Evolutionary conservation across 1,284 basidiomycete species (phyloP), one percentile per base, ranked within the genome.

Genomic region (Taiwanofungus camphoratus): DNA sequence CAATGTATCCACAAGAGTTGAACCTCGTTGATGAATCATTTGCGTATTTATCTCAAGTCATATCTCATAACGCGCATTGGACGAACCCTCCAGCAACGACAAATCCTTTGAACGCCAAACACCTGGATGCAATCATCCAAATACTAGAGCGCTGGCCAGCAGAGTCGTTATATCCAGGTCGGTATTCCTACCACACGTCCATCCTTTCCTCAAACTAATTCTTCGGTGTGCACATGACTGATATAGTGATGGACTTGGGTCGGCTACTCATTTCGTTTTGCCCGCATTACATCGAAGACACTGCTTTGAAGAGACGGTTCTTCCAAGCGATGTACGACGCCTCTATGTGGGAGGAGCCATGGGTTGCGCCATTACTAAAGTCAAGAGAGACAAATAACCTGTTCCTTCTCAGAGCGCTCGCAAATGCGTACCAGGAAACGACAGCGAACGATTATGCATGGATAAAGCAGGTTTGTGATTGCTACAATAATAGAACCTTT

Each of bases 191-290:
- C 18, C 22, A 19, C 11, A 15, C 20, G 13, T 20, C n/a, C 26
- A 8, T n/a, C 26, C 16, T 38, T 38, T n/a, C 36, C 11, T 9
- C 13, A 13, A 5, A 40, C 39, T 40, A 6, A 40, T 11, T 13
- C n/a, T 19, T 21, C 18, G 32, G 18, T 19, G 33, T 29, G 12
- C 52, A 16, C n/a, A 19, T 31, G 15, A 39, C 30, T 35, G 40
- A 23, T 21, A n/a, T 55, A 92, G 91, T 94, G 2, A 79, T 99
- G 55, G 95, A 99, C 58, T 73, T 98, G 6, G 74, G 82, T 36
- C 82, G 95, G 22, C 71, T 92, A 22, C 65, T 95, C 7, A 72
- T 82, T n/a, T 82, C 78, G 0, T 79, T 77, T 53, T 82, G 75
- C 33, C 75, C 81, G 3, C 67, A 71, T 5, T 66, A 73, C 1